Evolutionary conservation across 306 rosid species (phyloP).

Genomic region (Fragaria nilgerrensis): DNA sequence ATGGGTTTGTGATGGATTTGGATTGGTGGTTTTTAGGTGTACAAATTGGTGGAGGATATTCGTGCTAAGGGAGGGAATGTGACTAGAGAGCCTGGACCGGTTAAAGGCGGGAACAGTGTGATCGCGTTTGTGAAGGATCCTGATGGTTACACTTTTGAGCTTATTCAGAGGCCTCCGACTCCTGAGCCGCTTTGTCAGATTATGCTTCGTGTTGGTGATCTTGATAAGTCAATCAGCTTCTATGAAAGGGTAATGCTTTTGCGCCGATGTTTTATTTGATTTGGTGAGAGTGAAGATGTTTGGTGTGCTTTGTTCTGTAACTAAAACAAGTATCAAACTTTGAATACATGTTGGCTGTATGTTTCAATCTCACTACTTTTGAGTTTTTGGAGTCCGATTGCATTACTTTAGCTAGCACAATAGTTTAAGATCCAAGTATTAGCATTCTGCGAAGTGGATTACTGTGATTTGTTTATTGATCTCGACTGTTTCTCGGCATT

Average conservation of each 20-base stretch:
- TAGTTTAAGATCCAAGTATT: not conserved
- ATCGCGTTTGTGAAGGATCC: slow-evolving; percentile 93
- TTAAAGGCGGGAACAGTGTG: slow-evolving; percentile 66
- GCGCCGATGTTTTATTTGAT: not conserved
- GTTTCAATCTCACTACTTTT: not conserved
- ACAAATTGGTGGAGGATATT: slow-evolving; percentile 69
- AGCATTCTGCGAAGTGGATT: not conserved
- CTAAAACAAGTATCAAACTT: not conserved
- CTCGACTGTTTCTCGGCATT: slow-evolving; percentile 22
- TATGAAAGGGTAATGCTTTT: slow-evolving; percentile 70
- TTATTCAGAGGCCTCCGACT: slow-evolving; percentile 73
- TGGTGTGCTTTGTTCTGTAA: not conserved
- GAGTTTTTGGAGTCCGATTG: not conserved
- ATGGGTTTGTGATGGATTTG: not conserved
- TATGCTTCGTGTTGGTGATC: slow-evolving; percentile 96
- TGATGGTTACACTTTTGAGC: slow-evolving; percentile 83
- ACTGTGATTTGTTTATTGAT: not conserved
- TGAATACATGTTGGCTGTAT: not conserved
- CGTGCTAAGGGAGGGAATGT: slow-evolving; percentile 71
- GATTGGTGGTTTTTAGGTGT: slow-evolving; percentile 38
- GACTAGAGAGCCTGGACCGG: slow-evolving; percentile 93
- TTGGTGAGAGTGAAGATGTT: not conserved
- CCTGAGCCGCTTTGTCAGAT: slow-evolving; percentile 93
- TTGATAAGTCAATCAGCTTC: slow-evolving; percentile 82
- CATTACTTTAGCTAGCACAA: not conserved